These are phyloP conservation scores for Coniophora puteana DNA, from an alignment of 1,284 basidiomycete species.

Conservation along the genomic window DNA sequence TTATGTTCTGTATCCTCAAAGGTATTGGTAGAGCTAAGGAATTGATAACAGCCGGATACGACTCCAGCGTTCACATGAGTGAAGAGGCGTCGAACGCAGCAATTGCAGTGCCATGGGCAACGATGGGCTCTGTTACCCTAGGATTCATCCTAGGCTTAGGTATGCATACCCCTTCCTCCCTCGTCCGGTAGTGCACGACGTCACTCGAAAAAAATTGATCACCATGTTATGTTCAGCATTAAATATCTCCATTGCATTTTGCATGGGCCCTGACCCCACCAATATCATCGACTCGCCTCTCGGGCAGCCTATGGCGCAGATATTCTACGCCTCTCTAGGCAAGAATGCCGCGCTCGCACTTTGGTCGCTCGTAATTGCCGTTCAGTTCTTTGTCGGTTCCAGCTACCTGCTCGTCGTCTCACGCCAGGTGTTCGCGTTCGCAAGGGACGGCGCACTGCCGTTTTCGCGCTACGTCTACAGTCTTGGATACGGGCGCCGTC, in stretches of 20 bases:
- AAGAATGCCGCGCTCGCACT: slow-evolving; percentile 13
- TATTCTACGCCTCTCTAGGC: slow-evolving; percentile 28
- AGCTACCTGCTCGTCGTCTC: slow-evolving; percentile 38
- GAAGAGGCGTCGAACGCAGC: slow-evolving; percentile 46
- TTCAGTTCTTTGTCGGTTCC: slow-evolving; percentile 40
- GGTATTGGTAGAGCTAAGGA: too few relatives aligned
- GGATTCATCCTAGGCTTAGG: slow-evolving; percentile 21
- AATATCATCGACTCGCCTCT: slow-evolving; percentile 31
- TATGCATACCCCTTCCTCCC: slow-evolving; percentile 11
- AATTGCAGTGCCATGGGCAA: slow-evolving; percentile 39
- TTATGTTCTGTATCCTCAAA: too few relatives aligned
- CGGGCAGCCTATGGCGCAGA: slow-evolving; percentile 36
- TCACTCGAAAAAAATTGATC: not conserved
- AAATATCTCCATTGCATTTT: slow-evolving; percentile 24
- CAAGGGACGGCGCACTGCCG: slow-evolving; percentile 29
- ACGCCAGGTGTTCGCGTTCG: slow-evolving; percentile 64
- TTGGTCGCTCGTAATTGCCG: slow-evolving; percentile 25
- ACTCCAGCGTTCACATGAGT: slow-evolving; percentile 44
- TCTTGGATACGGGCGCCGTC: too few relatives aligned
- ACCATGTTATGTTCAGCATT: slow-evolving; percentile 12
- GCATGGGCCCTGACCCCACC: slow-evolving; percentile 35
- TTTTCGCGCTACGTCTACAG: slow-evolving; percentile 20
- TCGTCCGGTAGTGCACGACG: too few relatives aligned
- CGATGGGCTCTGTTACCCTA: slow-evolving; percentile 15
- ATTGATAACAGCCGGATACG: slow-evolving; percentile 40